Evolutionary conservation across 2,329 filamentous ascomycete species (phyloP).

Genomic region (Microcyclosporella mali): DNA sequence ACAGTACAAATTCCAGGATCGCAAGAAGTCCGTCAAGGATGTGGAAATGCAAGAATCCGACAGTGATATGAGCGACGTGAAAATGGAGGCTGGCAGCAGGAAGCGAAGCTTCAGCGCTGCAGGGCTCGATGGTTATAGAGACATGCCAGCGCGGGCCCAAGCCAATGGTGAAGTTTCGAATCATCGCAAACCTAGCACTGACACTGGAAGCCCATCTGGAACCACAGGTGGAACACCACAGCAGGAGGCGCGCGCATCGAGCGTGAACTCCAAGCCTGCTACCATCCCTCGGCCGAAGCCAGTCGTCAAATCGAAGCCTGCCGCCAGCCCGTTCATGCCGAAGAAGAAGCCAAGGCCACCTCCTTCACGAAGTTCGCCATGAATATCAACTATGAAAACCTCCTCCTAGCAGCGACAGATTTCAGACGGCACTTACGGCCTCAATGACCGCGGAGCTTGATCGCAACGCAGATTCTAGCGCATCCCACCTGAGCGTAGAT

Average conservation of each 20-base stretch:
- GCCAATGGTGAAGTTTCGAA: constrained; percentile 1
- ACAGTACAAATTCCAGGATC: constrained; percentile 27
- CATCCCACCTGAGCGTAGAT: too few species aligned
- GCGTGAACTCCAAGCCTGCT: background rate
- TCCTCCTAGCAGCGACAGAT: background rate
- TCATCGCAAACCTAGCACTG: background rate
- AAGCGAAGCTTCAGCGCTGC: background rate
- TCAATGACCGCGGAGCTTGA: too few species aligned
- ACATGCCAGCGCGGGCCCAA: background rate
- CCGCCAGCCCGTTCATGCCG: constrained; percentile 11
- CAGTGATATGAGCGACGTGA: background rate
- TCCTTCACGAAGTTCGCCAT: background rate
- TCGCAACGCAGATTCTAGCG: too few species aligned
- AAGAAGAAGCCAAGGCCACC: constrained; percentile 9
- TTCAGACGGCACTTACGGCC: too few species aligned
- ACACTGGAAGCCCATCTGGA: background rate
- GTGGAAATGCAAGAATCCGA: constrained; percentile 30
- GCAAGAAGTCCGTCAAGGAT: constrained; percentile 21
- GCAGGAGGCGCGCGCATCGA: constrained; percentile 6
- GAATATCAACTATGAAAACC: background rate
- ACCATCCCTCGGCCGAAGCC: constrained; percentile 3
- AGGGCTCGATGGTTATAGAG: background rate
- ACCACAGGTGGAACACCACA: constrained; percentile 22
- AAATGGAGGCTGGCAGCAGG: background rate
- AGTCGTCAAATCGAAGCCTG: background rate